phyloP scores from a whole-genome alignment of 2,329 filamentous ascomycete genomes.

The Akanthomyces muscarius region DNA sequence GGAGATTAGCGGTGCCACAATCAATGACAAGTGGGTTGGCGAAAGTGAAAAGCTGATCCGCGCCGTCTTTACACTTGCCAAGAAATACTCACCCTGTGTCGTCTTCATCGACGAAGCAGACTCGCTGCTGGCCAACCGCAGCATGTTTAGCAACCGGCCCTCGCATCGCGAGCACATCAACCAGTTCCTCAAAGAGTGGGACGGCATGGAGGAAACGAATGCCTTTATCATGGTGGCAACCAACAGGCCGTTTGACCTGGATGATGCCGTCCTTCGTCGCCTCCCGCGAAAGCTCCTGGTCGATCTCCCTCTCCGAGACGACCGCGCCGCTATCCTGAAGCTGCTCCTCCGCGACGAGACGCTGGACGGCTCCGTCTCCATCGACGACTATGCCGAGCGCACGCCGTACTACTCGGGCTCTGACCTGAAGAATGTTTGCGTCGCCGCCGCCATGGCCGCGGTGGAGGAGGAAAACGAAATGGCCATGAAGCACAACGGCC shows the following conservation, averaged over 20 bases:
- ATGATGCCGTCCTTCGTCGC: conserved; percentile 78
- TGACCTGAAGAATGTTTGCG: conserved; percentile 77
- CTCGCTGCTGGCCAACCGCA: conserved; percentile 78
- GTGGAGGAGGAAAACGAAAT: conserved; percentile 66
- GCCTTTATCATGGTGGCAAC: conserved; percentile 99
- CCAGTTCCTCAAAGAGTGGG: conserved; percentile 95
- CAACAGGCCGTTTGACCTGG: conserved; percentile 90
- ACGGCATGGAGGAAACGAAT: conserved; percentile 75
- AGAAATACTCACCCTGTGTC: conserved; percentile 85
- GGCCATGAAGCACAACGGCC: conserved; percentile 35
- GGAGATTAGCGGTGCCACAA: conserved; percentile 83
- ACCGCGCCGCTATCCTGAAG: conserved; percentile 63
- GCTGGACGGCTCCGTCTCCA: conserved; percentile 56
- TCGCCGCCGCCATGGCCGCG: conserved; percentile 73
- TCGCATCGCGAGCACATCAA: conserved; percentile 89
- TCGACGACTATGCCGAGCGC: conserved; percentile 58
- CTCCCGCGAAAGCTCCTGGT: conserved; percentile 69
- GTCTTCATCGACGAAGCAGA: conserved; percentile 98
- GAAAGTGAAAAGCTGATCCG: conserved; percentile 95
- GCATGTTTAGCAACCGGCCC: conserved; percentile 59
- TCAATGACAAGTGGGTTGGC: conserved; percentile 95
- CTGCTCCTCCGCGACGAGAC: conserved; percentile 68
- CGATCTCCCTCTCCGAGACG: conserved; percentile 64
- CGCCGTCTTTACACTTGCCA: conserved; percentile 85
- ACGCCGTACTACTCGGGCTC: conserved; percentile 79